Evolutionary conservation across 441 rosid genomes (phyloP).

Genomic region (Pelargonium citronellum): DNA sequence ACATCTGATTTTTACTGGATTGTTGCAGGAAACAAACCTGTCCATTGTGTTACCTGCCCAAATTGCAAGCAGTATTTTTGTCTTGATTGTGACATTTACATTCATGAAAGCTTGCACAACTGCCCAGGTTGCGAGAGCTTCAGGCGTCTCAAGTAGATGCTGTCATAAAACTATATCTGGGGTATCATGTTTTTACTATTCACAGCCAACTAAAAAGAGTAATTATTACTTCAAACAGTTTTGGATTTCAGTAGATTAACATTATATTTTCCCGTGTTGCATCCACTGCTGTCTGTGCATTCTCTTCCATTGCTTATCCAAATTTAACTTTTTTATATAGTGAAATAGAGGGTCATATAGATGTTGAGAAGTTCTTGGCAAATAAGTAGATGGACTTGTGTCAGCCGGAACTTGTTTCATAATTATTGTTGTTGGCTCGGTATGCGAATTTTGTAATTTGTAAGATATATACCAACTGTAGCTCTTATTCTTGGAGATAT

Average conservation of each 20-base stretch:
- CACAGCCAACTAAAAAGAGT: not conserved
- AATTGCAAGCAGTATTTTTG: conserved; percentile 71
- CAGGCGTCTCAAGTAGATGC: conserved; percentile 32
- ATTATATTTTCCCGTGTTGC: not conserved
- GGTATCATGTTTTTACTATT: not conserved
- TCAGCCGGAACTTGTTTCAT: too few relatives aligned
- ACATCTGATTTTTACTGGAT: conserved; percentile 12
- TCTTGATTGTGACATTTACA: conserved; percentile 86
- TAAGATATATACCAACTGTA: too few relatives aligned
- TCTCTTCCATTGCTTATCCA: not conserved
- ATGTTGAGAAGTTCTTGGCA: too few relatives aligned
- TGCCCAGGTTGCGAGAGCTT: conserved; percentile 92
- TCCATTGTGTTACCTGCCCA: conserved; percentile 51
- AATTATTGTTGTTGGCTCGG: too few relatives aligned
- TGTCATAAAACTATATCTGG: not conserved
- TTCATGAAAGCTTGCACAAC: conserved; percentile 88
- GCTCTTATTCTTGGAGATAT: too few relatives aligned
- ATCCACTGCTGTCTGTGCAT: not conserved
- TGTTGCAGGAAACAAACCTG: conserved; percentile 51
- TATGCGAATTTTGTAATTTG: too few relatives aligned
- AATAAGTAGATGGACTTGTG: too few relatives aligned
- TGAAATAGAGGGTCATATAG: too few relatives aligned
- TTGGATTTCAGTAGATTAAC: not conserved
- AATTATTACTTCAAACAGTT: not conserved
- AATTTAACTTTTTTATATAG: not conserved